phyloP scores from a whole-genome alignment of 2,329 filamentous ascomycete genomes.

The Botryotinia convoluta region DNA sequence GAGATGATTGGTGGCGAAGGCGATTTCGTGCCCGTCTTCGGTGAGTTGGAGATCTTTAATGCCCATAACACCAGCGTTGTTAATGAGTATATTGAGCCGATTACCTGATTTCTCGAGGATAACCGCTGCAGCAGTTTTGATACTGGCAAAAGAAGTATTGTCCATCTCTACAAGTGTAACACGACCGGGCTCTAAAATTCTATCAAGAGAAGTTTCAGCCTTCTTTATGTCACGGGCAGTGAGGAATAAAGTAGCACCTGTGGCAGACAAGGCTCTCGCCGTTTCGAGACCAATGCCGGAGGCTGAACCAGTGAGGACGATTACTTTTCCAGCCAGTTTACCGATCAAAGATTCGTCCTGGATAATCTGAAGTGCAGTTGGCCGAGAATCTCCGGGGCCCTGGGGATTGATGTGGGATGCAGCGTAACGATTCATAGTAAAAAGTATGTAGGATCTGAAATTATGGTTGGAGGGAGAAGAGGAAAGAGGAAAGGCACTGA shows the following conservation, averaged over 20 bases:
- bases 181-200: not conserved
- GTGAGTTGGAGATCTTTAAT: slow-evolving; percentile 39
- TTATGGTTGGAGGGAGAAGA: not conserved
- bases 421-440: not conserved
- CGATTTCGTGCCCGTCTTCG: slow-evolving; percentile 47
- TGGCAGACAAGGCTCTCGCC: not conserved
- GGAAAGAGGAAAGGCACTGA: not conserved
- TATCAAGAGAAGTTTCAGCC: not conserved
- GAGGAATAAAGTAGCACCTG: not conserved
- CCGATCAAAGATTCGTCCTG: not conserved
- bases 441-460: not conserved
- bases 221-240: not conserved
- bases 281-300: not conserved
- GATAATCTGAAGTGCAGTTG: not conserved
- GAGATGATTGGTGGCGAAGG: slow-evolving; percentile 53
- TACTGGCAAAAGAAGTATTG: not conserved
- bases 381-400: not conserved
- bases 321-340: not conserved
- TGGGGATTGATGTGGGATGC: not conserved
- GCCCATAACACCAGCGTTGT: slow-evolving; percentile 14
- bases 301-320: not conserved
- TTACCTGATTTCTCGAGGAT: slow-evolving; percentile 8
- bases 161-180: not conserved
- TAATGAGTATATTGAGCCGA: slow-evolving; percentile 22
- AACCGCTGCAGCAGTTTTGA: not conserved